Base-by-base conservation (phyloP, 2,329 filamentous ascomycete genomes). In the Apiospora arundinis region DNA sequence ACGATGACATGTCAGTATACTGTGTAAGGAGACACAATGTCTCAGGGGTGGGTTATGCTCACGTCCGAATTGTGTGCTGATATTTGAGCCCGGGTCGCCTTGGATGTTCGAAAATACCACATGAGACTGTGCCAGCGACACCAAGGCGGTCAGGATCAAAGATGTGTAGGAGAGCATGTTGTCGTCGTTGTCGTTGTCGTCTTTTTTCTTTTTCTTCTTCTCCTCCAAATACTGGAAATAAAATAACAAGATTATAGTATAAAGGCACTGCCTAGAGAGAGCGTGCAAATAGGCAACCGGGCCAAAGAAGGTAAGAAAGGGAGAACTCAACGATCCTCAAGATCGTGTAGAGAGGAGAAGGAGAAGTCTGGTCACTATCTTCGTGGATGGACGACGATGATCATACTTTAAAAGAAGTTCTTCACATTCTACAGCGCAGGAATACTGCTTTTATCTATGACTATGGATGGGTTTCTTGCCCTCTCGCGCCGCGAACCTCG, bases 51-150 rank as follows among this genome's bases (percentile, higher is more conserved):
- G 9, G n/a, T 25, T 23, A 8, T 49, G 67, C 74, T 68, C 77
- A 85, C 85, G 85, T 78, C 84, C 80, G 76, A 87, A 88, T 18
- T 85, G 87, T 66, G 87, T 79, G 72, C 84, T 85, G 14, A 81
- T 74, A 25, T 85, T 85, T 0, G 85, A 86, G 2, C 84, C 84
- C 0, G 78, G 44, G 21, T 81, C 74, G 68, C 86, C 86, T 71
- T 86, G 83, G 16, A 84, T 86, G 44, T 76, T 79, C 52, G 87
- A 77, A 71, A 88, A 84, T 42, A 85, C 84, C 44, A 82, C 83
- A 74, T 88, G 87, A 37, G 80, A 83, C 44, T 79, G 78, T 69
- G 77, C 79, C n/a, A 85, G 71, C 25, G 80, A 76, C 72, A 82
- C 52, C 71, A 84, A 72, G 74, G 79, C 78, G 71, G 79, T 75